These are phyloP conservation scores for Sugiyamaella lignohabitans DNA, from an alignment of 805 yeast species.

Conservation along the genomic window DNA sequence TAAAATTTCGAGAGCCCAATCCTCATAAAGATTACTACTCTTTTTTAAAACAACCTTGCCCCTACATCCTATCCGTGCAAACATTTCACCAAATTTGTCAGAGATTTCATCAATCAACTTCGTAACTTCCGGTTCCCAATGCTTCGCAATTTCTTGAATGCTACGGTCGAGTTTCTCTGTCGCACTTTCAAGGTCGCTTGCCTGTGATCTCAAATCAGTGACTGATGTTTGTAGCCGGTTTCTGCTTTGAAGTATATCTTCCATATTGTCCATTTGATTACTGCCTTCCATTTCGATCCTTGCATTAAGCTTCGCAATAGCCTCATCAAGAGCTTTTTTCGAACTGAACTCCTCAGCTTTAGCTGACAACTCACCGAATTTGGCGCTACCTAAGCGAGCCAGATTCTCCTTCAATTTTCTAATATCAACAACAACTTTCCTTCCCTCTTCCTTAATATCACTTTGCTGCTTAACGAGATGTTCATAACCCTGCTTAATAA, in stretches of 20 bases:
- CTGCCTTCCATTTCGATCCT: background rate
- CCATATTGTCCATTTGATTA: background rate
- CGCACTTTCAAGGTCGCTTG: slow-evolving; percentile 2
- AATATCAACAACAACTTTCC: slow-evolving; percentile 7
- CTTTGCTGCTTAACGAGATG: slow-evolving; percentile 6
- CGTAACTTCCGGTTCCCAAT: slow-evolving; percentile 61
- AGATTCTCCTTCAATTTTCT: slow-evolving; percentile 4
- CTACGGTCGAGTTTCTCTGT: slow-evolving; percentile 30
- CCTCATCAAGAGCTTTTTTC: slow-evolving; percentile 3
- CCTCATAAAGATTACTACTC: slow-evolving; percentile 44
- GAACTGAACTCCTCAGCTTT: background rate
- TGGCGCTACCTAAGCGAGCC: no score
- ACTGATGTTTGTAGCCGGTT: slow-evolving; percentile 39
- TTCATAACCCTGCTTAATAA: slow-evolving; percentile 3
- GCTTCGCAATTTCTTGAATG: slow-evolving; percentile 35
- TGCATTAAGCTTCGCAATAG: background rate
- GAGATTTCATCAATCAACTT: slow-evolving; percentile 52
- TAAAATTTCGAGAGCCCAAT: slow-evolving; percentile 79
- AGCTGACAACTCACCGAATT: background rate
- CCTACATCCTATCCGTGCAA: slow-evolving; percentile 71
- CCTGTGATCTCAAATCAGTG: slow-evolving; percentile 28
- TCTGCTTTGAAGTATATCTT: slow-evolving; percentile 28
- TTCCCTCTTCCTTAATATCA: slow-evolving; percentile 9
- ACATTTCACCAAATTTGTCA: slow-evolving; percentile 55
- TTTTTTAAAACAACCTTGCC: slow-evolving; percentile 67